Evolutionary conservation across 768 basidiomycete species (phyloP), one percentile per base, ranked within the genome.

Genomic region (Russula sp.): DNA sequence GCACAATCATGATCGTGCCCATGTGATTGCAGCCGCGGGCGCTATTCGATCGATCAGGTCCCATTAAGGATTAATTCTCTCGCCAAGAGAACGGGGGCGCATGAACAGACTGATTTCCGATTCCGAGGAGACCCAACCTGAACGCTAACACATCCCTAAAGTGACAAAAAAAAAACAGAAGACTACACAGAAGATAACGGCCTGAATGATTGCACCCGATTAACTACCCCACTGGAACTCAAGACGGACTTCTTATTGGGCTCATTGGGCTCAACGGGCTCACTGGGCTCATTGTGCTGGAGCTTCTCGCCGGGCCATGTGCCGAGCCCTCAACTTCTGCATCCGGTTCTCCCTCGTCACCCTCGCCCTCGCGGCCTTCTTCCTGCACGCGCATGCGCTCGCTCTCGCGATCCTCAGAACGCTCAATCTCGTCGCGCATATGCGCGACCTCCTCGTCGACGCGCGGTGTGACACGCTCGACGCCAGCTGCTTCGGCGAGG

Each of bases 401-500:
- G 20, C 57, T 62, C 57, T 68, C 65, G 62, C 62, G 65, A 35
- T 82, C 81, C 50, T 89, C 88, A 31, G 87, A 86, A 53, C 85
- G 78, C 69, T 86, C 81, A 65, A 92, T 82, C 74, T 89, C 85
- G 63, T 88, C 84, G 13, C 87, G 84, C 86, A 92, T 85, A 49
- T 83, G 82, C 69, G 88, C 87, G 60, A 94, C 90, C 61, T 91
- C 89, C 56, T 87, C 82, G 68, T 95, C 93, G 58, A 94, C 92
- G 72, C 87, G 93, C 52, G 84, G 79, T 4, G 88, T 91, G 32
- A 91, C 87, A 68, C 92, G 83, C 73, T 98, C 94, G 75, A 96
- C 90, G 48, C 85, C 89, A 8, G 82, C 82, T 18, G 89, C 88
- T 70, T 93, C 87, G 0, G 93, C 91, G 62, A 98, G 88, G 18